Evolutionary conservation across 768 basidiomycete species (phyloP).

Genomic region (Psilocybe sp.): DNA sequence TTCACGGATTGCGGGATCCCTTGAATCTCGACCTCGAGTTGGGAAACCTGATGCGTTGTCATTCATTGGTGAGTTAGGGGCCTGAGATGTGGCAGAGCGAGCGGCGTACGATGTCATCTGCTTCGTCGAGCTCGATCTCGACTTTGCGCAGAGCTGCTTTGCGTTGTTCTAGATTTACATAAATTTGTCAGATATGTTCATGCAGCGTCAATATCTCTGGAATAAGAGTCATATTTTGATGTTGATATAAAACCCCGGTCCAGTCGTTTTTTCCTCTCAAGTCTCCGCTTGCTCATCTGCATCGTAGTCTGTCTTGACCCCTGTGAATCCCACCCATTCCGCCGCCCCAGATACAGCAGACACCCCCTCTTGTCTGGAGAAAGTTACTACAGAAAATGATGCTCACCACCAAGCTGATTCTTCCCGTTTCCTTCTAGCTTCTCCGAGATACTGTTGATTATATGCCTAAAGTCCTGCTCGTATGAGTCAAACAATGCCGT

Average conservation of each 20-base stretch:
- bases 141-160: constrained; percentile 78
- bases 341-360: too few species aligned
- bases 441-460: constrained; percentile 61
- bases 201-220: too few species aligned
- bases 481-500: constrained; percentile 75
- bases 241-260: too few species aligned
- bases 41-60: constrained; percentile 61
- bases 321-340: too few species aligned
- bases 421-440: constrained; percentile 75
- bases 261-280: too few species aligned
- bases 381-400: too few species aligned
- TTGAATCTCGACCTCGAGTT: constrained; percentile 92
- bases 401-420: constrained; percentile 65
- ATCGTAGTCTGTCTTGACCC: too few species aligned
- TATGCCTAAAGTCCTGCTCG: constrained; percentile 79
- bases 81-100: too few species aligned
- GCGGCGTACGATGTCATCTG: constrained; percentile 88
- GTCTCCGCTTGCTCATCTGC: too few species aligned
- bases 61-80: not conserved
- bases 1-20: constrained; percentile 86
- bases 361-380: too few species aligned
- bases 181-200: not conserved
- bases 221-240: too few species aligned
- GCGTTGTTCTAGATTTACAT: constrained; percentile 60
- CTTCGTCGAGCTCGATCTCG: constrained; percentile 90